These are phyloP conservation scores for Ceratocystis harringtonii DNA, from an alignment of 2,329 filamentous ascomycete species.

Conservation along the genomic window DNA sequence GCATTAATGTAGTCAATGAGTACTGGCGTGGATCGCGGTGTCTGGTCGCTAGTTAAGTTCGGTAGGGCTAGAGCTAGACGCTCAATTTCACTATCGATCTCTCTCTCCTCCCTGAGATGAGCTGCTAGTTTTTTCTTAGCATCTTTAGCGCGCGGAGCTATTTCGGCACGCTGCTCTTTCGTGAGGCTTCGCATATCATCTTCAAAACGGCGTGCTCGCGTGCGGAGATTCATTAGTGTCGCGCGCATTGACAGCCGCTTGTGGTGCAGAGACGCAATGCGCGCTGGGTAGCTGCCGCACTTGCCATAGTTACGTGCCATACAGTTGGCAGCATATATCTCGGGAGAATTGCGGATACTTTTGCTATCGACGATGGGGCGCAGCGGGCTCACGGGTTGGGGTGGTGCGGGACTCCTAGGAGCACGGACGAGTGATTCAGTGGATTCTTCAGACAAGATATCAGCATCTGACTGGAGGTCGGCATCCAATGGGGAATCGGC, in stretches of 20 bases:
- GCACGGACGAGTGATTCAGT: not conserved
- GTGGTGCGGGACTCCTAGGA: not conserved
- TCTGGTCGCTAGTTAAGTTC: slow-evolving; percentile 66
- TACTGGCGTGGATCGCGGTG: slow-evolving; percentile 52
- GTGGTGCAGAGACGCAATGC: slow-evolving; percentile 41
- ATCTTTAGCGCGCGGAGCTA: slow-evolving; percentile 47
- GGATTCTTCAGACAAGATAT: no score
- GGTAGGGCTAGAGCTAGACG: slow-evolving; percentile 63
- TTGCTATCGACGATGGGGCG: slow-evolving; percentile 71
- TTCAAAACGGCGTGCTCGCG: slow-evolving; percentile 22
- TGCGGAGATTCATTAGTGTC: slow-evolving; percentile 32
- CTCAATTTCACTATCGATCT: slow-evolving; percentile 50
- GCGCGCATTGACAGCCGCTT: slow-evolving; percentile 44
- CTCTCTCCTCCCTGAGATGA: slow-evolving; percentile 48
- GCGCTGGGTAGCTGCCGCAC: slow-evolving; percentile 38
- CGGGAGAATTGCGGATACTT: slow-evolving; percentile 74
- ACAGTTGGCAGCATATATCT: slow-evolving; percentile 70
- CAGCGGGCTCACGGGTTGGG: slow-evolving; percentile 43
- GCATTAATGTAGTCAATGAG: slow-evolving; percentile 69
- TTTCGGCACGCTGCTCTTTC: slow-evolving; percentile 31
- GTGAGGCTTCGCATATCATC: slow-evolving; percentile 27
- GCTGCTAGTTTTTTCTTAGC: slow-evolving; percentile 47
- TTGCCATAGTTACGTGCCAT: slow-evolving; percentile 64
- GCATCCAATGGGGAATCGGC: not conserved
- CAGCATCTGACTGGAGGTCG: no score